phyloP scores from a whole-genome alignment of 805 yeast genomes.

The Wickerhamiella australiensis region DNA sequence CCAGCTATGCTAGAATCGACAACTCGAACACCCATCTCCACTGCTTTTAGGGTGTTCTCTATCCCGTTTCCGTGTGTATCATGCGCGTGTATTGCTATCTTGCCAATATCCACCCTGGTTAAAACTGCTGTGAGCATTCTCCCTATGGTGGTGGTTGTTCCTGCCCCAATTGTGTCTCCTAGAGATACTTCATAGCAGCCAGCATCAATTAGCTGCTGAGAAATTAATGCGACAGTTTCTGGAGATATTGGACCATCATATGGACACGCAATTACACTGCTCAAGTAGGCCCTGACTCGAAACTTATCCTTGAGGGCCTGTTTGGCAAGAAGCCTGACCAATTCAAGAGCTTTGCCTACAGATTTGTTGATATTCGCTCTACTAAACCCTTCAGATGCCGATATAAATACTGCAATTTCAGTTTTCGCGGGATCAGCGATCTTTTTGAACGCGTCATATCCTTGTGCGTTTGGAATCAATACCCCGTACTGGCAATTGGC shows the following conservation, averaged over 20 bases:
- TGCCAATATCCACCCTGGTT: slow-evolving; percentile 18
- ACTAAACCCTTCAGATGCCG: slow-evolving; percentile 27
- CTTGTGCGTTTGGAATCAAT: slow-evolving; percentile 25
- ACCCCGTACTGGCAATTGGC: slow-evolving; percentile 13
- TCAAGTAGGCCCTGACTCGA: slow-evolving; percentile 25
- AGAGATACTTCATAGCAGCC: slow-evolving; percentile 29
- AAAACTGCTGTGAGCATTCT: slow-evolving; percentile 22
- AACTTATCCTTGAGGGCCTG: slow-evolving; percentile 20
- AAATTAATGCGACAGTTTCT: slow-evolving; percentile 22
- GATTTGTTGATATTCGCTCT: slow-evolving; percentile 25
- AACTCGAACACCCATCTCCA: slow-evolving; percentile 25
- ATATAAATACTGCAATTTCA: slow-evolving; percentile 26
- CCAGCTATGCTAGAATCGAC: slow-evolving; percentile 27
- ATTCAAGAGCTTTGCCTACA: slow-evolving; percentile 20
- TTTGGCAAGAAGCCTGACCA: slow-evolving; percentile 19
- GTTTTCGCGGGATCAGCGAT: slow-evolving; percentile 18
- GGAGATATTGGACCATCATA: slow-evolving; percentile 27
- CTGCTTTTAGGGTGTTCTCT: slow-evolving; percentile 25
- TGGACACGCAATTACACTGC: slow-evolving; percentile 28
- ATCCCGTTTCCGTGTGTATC: slow-evolving; percentile 29
- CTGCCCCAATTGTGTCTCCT: slow-evolving; percentile 29
- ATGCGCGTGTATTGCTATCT: slow-evolving; percentile 27
- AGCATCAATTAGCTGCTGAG: slow-evolving; percentile 22
- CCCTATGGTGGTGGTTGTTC: slow-evolving; percentile 24
- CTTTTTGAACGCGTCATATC: slow-evolving; percentile 22